Base-by-base conservation (phyloP, 177 flowering plant genomes). In the Vitis hybrid region DNA sequence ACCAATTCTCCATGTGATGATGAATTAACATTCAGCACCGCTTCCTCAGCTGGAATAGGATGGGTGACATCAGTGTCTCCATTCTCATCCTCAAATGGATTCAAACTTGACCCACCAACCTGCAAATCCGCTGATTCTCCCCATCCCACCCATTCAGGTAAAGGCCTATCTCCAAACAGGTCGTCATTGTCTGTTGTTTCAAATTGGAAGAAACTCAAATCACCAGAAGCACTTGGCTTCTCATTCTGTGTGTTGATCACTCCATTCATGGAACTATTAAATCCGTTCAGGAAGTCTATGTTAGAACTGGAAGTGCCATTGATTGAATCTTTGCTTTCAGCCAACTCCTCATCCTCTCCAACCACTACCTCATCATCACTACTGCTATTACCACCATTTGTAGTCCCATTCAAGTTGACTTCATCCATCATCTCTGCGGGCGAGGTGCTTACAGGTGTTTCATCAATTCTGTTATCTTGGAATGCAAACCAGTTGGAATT, bases 401-500 rank as follows among this genome's bases (percentile, higher is more conserved):
- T 64, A 50, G 76, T 76, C 56, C 82, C 92, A 65, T 90, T 86
- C 80, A 92, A 76, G 76, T 84, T 87, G 34, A 88, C 76, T 15
- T 89, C 92, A 59, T 88, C 94, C 89, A 92, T 84, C 73, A 70
- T 73, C 66, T 88, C 93, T 49, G 86, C 57, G 1, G 74, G 73
- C 48, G 97, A 87, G 65, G 92, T 80, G 75, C 84, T 79, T 69
- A 76, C 74, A 39, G 83, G 64, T 15, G 83, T 79, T 75, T 72
- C 70, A 58, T 79, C 86, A 70, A 77, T 70, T 83, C 91, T 81
- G 52, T 90, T 91, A 49, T 91, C 97, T 85, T 88, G 87, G 81
- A 91, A 94, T 26, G 97, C 89, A 78, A 93, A 93, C 99, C 99
- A 94, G 84, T 94, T 89, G 70, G 99, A 90, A 75, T 94, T 94